phyloP scores from a whole-genome alignment of 768 basidiomycete genomes.

The Lactifluus volemus region DNA sequence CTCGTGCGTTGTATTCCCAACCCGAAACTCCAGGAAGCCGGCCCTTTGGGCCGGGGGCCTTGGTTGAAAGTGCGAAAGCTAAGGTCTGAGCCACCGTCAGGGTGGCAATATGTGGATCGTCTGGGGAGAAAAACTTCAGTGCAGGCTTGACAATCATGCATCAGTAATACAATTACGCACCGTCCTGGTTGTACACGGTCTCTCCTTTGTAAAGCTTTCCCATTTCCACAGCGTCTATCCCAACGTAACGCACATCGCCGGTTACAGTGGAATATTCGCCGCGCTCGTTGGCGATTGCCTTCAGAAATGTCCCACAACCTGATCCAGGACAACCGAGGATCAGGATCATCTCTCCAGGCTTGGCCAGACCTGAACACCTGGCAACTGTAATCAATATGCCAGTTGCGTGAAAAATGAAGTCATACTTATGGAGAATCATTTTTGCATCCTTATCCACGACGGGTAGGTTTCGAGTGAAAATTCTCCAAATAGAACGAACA shows the following conservation, averaged over 20 bases:
- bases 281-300: constrained; percentile 70
- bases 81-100: constrained; percentile 75
- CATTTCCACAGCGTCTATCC: constrained; percentile 71
- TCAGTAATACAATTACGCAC: constrained; percentile 25
- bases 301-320: constrained; percentile 83
- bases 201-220: constrained; percentile 68
- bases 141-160: constrained; percentile 14
- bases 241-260: constrained; percentile 77
- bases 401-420: not conserved
- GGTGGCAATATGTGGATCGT: constrained; percentile 76
- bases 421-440: constrained; percentile 8
- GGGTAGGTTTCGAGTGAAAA: not conserved
- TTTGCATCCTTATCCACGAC: not conserved
- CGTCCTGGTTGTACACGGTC: constrained; percentile 72
- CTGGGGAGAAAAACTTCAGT: constrained; percentile 32
- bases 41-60: constrained; percentile 66
- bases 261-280: constrained; percentile 51
- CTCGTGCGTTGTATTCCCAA: constrained; percentile 45
- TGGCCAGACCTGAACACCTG: constrained; percentile 16
- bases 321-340: constrained; percentile 62
- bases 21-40: constrained; percentile 60
- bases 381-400: not conserved
- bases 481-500: not conserved
- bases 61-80: constrained; percentile 59
- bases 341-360: constrained; percentile 16